Conservation (phyloP, 202 grass and related monocot species). For the Brachypodium distachyon region DNA sequence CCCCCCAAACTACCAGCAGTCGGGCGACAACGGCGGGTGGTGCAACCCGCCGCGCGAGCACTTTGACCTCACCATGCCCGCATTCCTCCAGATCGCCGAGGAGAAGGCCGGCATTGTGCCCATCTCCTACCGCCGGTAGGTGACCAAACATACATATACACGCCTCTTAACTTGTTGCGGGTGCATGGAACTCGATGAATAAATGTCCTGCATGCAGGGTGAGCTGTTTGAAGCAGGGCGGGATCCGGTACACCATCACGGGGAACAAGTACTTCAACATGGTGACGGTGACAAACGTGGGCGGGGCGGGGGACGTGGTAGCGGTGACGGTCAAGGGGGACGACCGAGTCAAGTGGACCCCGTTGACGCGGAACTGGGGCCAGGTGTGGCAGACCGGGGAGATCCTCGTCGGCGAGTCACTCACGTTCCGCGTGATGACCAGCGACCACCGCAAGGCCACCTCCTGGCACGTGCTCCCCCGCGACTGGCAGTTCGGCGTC, state of each 20-base stretch:
- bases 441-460: conserved; percentile 59
- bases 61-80: conserved; percentile 69
- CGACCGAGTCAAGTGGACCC: conserved; percentile 47
- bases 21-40: conserved; percentile 57
- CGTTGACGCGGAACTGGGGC: conserved; percentile 67
- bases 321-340: conserved; percentile 54
- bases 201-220: too few relatives aligned
- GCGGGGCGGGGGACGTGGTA: conserved; percentile 20
- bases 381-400: conserved; percentile 55
- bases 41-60: conserved; percentile 83
- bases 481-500: conserved; percentile 65
- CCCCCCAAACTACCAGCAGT: conserved; percentile 37
- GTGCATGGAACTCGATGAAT: too few relatives aligned
- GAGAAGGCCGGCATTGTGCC: conserved; percentile 71
- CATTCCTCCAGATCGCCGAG: conserved; percentile 74
- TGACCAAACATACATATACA: too few relatives aligned
- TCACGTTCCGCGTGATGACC: conserved; percentile 56
- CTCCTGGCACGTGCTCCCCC: conserved; percentile 51
- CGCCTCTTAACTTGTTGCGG: too few relatives aligned
- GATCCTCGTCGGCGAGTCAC: conserved; percentile 56
- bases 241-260: conserved; percentile 54
- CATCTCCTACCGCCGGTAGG: conserved; percentile 44
- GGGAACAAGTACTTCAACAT: conserved; percentile 70
- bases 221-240: conserved; percentile 49
- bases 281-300: conserved; percentile 48